phyloP scores from a whole-genome alignment of 106 monocot genomes.

The Allium cepa region DNA sequence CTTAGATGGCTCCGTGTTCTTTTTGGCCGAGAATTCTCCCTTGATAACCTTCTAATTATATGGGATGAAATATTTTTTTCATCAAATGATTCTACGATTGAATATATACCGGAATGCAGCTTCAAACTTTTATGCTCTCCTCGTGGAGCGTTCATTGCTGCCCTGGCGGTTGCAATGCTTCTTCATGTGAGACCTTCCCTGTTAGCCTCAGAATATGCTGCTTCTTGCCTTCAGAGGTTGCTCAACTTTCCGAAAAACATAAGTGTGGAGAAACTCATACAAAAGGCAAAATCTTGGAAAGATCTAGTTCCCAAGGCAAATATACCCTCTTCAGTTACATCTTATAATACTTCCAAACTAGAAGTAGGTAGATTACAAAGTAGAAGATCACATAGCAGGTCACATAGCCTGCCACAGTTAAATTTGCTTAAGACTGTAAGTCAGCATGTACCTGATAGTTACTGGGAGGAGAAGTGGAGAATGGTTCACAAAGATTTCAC shows the following conservation, averaged over 20 bases:
- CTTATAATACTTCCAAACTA: conserved; percentile 1
- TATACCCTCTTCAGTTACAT: conserved; percentile 12
- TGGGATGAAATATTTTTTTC: conserved; percentile 82
- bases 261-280: conserved; percentile 47
- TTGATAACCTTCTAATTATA: conserved; percentile 52
- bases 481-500: conserved; percentile 40
- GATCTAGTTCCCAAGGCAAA: conserved; percentile 38
- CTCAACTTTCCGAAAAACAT: conserved; percentile 65
- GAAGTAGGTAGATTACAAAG: conserved; percentile 15
- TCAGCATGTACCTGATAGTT: conserved; percentile 36
- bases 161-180: conserved; percentile 77
- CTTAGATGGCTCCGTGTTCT: conserved; percentile 86
- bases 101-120: conserved; percentile 25
- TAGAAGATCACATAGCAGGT: conserved; percentile 13
- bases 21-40: conserved; percentile 71
- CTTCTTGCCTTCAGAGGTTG: conserved; percentile 66
- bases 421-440: conserved; percentile 31
- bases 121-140: conserved; percentile 51
- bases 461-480: conserved; percentile 89
- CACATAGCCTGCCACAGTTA: too few species aligned
- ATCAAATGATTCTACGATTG: conserved; percentile 18
- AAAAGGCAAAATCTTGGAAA: conserved; percentile 58
- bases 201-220: conserved; percentile 60
- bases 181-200: conserved; percentile 66
- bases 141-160: conserved; percentile 59